phyloP scores from a whole-genome alignment of 2,329 filamentous ascomycete species.

The Aspergillus costaricaensis region DNA sequence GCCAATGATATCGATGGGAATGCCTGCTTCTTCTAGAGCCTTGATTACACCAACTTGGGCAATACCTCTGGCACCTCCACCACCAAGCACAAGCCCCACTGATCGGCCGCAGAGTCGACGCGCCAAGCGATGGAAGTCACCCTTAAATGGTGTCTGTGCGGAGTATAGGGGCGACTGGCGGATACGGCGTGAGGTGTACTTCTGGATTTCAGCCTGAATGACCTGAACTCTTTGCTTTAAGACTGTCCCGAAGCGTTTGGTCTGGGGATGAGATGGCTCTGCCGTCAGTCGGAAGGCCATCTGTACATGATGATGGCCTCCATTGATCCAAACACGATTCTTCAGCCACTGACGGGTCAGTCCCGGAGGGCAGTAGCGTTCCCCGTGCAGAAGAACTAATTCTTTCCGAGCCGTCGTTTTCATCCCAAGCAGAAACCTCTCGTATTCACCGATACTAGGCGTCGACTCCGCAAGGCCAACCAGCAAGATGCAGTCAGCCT shows the following conservation, averaged over 20 bases:
- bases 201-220: slow-evolving; percentile 94
- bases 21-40: slow-evolving; percentile 91
- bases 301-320: slow-evolving; percentile 94
- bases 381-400: slow-evolving; percentile 82
- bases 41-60: slow-evolving; percentile 92
- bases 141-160: slow-evolving; percentile 88
- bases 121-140: slow-evolving; percentile 92
- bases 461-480: slow-evolving; percentile 90
- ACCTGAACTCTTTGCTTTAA: slow-evolving; percentile 93
- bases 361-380: slow-evolving; percentile 82
- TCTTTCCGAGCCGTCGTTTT: slow-evolving; percentile 96
- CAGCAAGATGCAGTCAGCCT: slow-evolving; percentile 93
- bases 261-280: slow-evolving; percentile 73
- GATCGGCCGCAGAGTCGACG: slow-evolving; percentile 89
- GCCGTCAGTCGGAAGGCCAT: slow-evolving; percentile 81
- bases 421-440: slow-evolving; percentile 92
- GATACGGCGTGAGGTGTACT: slow-evolving; percentile 93
- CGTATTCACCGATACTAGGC: slow-evolving; percentile 90
- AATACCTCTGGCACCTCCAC: slow-evolving; percentile 88
- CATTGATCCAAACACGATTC: slow-evolving; percentile 96
- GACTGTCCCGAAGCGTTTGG: slow-evolving; percentile 77
- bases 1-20: slow-evolving; percentile 92
- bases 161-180: slow-evolving; percentile 87
- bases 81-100: slow-evolving; percentile 89
- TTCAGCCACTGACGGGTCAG: slow-evolving; percentile 85